Evolutionary conservation across 495 filamentous ascomycete genomes (phyloP).

Genomic region (Penicillium fimorum): DNA sequence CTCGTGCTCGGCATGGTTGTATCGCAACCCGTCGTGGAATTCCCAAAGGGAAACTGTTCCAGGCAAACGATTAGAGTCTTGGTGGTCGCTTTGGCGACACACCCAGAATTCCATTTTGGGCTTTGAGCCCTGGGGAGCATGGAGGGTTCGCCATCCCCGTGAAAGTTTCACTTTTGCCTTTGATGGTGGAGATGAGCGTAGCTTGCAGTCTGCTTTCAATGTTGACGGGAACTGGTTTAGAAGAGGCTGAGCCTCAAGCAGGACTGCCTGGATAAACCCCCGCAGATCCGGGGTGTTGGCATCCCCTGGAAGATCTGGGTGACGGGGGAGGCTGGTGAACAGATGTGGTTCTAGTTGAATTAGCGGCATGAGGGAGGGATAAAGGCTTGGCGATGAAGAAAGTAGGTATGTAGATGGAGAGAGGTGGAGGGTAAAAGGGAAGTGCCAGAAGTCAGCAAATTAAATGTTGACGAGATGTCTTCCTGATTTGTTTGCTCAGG

Average conservation of each 20-base stretch:
- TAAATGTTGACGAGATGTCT: neutral
- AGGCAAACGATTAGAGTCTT: constrained; percentile 40
- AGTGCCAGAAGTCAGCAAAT: neutral
- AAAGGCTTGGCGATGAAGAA: neutral
- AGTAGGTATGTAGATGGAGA: neutral
- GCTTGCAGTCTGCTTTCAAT: constrained; percentile 25
- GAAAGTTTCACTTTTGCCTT: constrained; percentile 22
- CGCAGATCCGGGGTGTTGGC: constrained; percentile 19
- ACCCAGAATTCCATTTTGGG: constrained; percentile 62
- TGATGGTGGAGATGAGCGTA: constrained; percentile 43
- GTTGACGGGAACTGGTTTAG: constrained; percentile 43
- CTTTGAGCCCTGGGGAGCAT: constrained; percentile 39
- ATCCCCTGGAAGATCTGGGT: constrained; percentile 26
- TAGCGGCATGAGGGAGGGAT: constrained; percentile 21
- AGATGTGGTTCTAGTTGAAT: constrained; percentile 30
- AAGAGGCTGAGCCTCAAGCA: constrained; percentile 58
- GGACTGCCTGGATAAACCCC: constrained; percentile 31
- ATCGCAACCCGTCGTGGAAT: constrained; percentile 58
- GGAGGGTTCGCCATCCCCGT: constrained; percentile 24
- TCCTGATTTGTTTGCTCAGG: neutral
- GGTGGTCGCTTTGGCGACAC: constrained; percentile 62
- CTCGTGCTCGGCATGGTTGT: constrained; percentile 66
- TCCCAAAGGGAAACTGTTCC: constrained; percentile 67
- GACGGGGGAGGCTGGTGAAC: constrained; percentile 32
- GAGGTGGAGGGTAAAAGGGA: neutral